phyloP scores from a whole-genome alignment of 768 basidiomycete species.

The Lactarius sp. region DNA sequence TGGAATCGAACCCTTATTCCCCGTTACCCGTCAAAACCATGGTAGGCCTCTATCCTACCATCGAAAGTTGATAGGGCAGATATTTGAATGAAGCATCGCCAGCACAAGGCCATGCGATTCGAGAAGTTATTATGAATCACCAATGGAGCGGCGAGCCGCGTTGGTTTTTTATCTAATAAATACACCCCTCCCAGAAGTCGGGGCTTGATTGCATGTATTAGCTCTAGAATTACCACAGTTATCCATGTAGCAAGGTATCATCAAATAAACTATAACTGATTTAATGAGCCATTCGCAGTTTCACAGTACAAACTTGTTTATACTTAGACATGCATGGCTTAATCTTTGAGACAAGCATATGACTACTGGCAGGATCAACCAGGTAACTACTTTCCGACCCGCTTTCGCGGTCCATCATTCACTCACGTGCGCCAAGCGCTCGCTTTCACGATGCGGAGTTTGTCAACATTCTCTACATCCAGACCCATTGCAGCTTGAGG shows the following conservation, averaged over 20 bases:
- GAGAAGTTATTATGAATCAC: constrained; percentile 75
- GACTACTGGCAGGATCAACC: constrained; percentile 83
- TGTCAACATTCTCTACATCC: neutral
- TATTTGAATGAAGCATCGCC: constrained; percentile 67
- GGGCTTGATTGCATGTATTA: constrained; percentile 40
- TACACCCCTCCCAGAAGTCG: constrained; percentile 21
- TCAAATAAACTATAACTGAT: constrained; percentile 82
- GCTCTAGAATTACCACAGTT: constrained; percentile 78
- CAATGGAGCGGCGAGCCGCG: constrained; percentile 56
- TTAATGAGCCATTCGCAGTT: constrained; percentile 82
- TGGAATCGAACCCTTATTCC: constrained; percentile 66
- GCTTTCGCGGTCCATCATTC: constrained; percentile 36
- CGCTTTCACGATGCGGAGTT: constrained; percentile 23
- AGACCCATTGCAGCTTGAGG: neutral
- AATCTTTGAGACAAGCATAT: constrained; percentile 83
- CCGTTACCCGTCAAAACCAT: constrained; percentile 77
- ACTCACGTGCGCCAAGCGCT: constrained; percentile 25
- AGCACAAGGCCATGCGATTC: constrained; percentile 69
- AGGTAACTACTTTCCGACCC: constrained; percentile 61
- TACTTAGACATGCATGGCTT: constrained; percentile 82
- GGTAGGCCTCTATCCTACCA: constrained; percentile 72
- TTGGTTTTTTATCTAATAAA: constrained; percentile 64
- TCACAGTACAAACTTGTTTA: constrained; percentile 56
- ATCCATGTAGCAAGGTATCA: constrained; percentile 71
- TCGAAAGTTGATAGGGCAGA: constrained; percentile 75